A percentile compares a stretch with the other conserved stretches of the same genome.
Conservation (phyloP, 2,329 filamentous ascomycete species). For the Botryosphaeria dothidea region DNA sequence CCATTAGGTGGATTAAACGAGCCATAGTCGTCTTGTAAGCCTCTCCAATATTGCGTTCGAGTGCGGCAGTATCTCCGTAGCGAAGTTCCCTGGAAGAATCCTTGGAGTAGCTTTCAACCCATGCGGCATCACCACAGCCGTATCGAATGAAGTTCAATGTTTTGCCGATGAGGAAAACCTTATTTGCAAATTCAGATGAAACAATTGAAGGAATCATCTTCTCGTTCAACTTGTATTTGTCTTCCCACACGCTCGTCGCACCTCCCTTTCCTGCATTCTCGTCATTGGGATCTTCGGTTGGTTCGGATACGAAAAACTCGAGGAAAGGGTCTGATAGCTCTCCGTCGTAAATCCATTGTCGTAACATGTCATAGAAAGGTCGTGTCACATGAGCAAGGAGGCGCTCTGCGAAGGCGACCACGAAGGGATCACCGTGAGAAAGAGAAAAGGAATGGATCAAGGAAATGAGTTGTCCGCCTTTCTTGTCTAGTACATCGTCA, state of each 20-base stretch:
- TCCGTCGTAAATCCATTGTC: conserved; percentile 97
- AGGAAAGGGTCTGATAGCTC: conserved; percentile 94
- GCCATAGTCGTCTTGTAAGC: conserved; percentile 99
- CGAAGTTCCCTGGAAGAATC: conserved; percentile 85
- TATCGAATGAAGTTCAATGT: conserved; percentile 97
- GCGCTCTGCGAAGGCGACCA: conserved; percentile 88
- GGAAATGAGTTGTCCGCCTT: conserved; percentile 88
- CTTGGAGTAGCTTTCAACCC: conserved; percentile 96
- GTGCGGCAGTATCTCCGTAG: conserved; percentile 88
- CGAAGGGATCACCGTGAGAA: conserved; percentile 92
- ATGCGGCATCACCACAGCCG: conserved; percentile 87
- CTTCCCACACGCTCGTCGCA: conserved; percentile 93
- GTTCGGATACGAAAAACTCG: conserved; percentile 94
- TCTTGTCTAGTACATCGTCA: conserved; percentile 52
- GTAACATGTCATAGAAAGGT: conserved; percentile 94
- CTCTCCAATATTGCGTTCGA: conserved; percentile 92
- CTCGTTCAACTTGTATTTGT: conserved; percentile 86
- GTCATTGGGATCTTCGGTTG: conserved; percentile 57
- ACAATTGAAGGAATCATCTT: conserved; percentile 92
- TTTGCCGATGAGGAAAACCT: conserved; percentile 96
- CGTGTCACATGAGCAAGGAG: conserved; percentile 83
- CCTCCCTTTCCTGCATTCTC: conserved; percentile 50
- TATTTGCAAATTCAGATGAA: conserved; percentile 88
- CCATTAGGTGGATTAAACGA: conserved; percentile 89
- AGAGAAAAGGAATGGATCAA: conserved; percentile 92